Percentiles rank a stretch among this genome's conserved stretches.
Conservation (phyloP, 352 stramenopile genomes). For the Globisporangium polare region DNA sequence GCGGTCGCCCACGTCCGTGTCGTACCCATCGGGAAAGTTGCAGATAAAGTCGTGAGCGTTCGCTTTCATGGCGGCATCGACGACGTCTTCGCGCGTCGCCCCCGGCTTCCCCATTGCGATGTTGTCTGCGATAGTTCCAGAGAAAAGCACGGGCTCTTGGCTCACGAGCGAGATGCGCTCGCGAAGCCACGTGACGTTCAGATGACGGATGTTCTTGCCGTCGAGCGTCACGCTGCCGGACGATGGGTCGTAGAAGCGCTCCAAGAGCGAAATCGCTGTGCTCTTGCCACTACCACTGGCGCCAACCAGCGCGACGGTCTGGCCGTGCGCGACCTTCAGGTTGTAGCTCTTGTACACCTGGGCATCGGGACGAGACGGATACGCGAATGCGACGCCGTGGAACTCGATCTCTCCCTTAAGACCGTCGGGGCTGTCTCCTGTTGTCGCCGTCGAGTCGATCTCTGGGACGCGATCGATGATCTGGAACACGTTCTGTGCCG, state of each 20-base stretch:
- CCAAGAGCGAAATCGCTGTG: conserved; percentile 72
- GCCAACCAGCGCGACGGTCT: too few relatives aligned
- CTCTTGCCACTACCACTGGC: conserved; percentile 80
- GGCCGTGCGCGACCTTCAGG: conserved; percentile 40
- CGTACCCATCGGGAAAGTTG: conserved; percentile 78
- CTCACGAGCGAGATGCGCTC: too few relatives aligned
- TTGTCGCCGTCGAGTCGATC: not conserved
- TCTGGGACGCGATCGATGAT: conserved; percentile 42
- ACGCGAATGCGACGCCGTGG: conserved; percentile 61
- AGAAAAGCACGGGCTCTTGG: conserved; percentile 85
- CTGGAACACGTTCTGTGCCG: conserved; percentile 30
- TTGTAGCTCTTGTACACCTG: conserved; percentile 38
- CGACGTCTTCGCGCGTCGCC: conserved; percentile 72
- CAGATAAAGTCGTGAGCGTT: conserved; percentile 91
- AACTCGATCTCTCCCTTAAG: conserved; percentile 65
- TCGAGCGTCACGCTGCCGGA: conserved; percentile 58
- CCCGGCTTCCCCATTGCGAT: conserved; percentile 35
- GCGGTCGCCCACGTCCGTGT: conserved; percentile 89
- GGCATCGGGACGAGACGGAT: conserved; percentile 44
- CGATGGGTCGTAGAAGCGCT: conserved; percentile 67
- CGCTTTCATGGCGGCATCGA: conserved; percentile 76
- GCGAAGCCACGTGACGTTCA: conserved; percentile 51
- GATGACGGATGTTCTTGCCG: conserved; percentile 44
- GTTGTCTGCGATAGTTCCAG: conserved; percentile 58
- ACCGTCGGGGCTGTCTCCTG: not conserved